These are phyloP conservation scores for Rhizophora mangle DNA, from an alignment of 345 rosid species.

Conservation along the genomic window DNA sequence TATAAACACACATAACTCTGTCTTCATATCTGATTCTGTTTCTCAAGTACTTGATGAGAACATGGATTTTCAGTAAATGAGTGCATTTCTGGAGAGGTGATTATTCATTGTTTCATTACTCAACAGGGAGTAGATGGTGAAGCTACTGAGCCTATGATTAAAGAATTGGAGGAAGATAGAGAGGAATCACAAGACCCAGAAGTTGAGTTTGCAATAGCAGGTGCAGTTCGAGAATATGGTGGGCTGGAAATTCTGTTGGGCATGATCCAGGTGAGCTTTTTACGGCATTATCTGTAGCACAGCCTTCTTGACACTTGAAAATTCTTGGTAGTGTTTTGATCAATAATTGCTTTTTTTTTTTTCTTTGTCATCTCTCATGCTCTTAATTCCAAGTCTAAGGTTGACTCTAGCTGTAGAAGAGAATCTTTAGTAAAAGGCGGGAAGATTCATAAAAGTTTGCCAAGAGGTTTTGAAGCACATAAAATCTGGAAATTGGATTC, in stretches of 20 bases:
- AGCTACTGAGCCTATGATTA: constrained; percentile 99
- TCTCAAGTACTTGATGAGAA: not conserved
- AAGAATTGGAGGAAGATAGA: constrained; percentile 98
- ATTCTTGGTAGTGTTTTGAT: not conserved
- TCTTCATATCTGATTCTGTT: no score
- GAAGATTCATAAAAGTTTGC: not conserved
- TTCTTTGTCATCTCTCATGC: not conserved
- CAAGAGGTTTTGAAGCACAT: not conserved
- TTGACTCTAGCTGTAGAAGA: not conserved
- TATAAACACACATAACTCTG: no score
- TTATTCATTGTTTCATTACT: not conserved
- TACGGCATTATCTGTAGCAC: not conserved
- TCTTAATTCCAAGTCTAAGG: not conserved
- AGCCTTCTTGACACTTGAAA: not conserved
- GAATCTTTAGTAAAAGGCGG: not conserved
- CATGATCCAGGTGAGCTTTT: constrained; percentile 76
- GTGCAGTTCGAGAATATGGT: constrained; percentile 91
- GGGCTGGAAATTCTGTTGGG: constrained; percentile 85
- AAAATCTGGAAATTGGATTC: no score
- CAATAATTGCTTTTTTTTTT: not conserved
- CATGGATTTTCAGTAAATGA: not conserved
- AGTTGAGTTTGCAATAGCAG: constrained; percentile 95
- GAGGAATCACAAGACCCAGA: constrained; percentile 99
- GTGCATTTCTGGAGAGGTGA: not conserved
- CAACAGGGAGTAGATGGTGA: constrained; percentile 96